These are phyloP conservation scores for Thymus quinquecostatus DNA, from an alignment of 257 asterid genomes.

Conservation along the genomic window DNA sequence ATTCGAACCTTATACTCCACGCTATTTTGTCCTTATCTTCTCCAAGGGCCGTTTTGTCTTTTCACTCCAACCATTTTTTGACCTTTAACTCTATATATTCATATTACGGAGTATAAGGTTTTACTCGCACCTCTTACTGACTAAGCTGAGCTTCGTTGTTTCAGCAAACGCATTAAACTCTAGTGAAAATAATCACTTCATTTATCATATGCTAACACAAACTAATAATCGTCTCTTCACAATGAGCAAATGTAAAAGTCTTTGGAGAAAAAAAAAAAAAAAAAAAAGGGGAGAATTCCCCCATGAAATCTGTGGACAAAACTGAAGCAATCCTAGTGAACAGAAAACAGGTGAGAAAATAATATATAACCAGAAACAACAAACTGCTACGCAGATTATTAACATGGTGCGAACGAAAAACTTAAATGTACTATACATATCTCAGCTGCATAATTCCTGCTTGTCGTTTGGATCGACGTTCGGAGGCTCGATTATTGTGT, in stretches of 20 bases:
- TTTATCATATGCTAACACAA: conserved; percentile 29
- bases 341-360: conserved; percentile 28
- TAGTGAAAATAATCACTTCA: background rate
- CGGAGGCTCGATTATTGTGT: background rate
- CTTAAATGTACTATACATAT: conserved; percentile 37
- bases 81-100: too few relatives aligned
- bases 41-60: background rate
- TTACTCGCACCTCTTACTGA: too few relatives aligned
- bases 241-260: conserved; percentile 18
- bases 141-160: too few relatives aligned
- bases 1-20: background rate
- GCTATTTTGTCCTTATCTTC: background rate
- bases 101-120: too few relatives aligned
- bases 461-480: conserved; percentile 19
- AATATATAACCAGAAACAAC: conserved; percentile 26
- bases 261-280: background rate
- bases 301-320: conserved; percentile 37
- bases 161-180: too few relatives aligned
- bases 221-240: conserved; percentile 20
- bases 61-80: background rate
- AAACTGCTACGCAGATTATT: conserved; percentile 25
- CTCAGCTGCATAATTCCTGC: conserved; percentile 22
- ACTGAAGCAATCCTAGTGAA: conserved; percentile 38
- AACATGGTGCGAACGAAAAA: conserved; percentile 8
- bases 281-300: conserved; percentile 10